Evolutionary conservation across 441 rosid genomes (phyloP).

Genomic region (Melastoma candidum): DNA sequence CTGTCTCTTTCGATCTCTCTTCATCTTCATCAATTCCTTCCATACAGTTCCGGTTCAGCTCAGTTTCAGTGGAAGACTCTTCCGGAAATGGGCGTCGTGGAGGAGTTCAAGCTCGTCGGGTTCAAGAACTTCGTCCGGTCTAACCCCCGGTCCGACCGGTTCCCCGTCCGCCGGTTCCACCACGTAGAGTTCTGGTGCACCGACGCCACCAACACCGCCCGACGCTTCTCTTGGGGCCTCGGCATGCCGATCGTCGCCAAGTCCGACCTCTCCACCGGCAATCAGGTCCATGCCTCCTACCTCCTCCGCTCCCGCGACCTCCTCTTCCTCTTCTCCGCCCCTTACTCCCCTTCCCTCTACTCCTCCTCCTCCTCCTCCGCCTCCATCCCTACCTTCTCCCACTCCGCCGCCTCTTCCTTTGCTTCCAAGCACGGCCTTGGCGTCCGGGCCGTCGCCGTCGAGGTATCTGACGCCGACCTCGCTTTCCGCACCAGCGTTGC

Average conservation of each 20-base stretch:
- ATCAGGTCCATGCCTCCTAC: conserved; percentile 71
- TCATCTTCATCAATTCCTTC: too few relatives aligned
- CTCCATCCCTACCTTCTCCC: conserved; percentile 48
- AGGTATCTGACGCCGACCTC: conserved; percentile 61
- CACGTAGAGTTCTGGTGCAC: conserved; percentile 84
- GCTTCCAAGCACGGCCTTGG: conserved; percentile 62
- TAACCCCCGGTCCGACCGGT: conserved; percentile 64
- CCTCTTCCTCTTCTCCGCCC: conserved; percentile 70
- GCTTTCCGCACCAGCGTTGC: conserved; percentile 49
- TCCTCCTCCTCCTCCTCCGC: conserved; percentile 28
- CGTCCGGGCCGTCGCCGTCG: conserved; percentile 57
- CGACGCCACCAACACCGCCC: conserved; percentile 64
- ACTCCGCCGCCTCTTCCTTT: conserved; percentile 32
- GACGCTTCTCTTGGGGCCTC: conserved; percentile 84
- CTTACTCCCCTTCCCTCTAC: conserved; percentile 53
- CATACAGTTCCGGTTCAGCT: too few relatives aligned
- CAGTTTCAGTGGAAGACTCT: too few relatives aligned
- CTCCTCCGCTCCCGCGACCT: conserved; percentile 69
- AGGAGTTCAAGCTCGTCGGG: conserved; percentile 51
- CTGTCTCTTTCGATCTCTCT: too few relatives aligned
- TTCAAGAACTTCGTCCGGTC: conserved; percentile 48
- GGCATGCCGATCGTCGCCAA: conserved; percentile 70
- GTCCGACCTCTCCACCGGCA: conserved; percentile 87
- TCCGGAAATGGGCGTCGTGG: neutral
- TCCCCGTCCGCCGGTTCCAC: conserved; percentile 58